Conservation (phyloP, 768 basidiomycete species). For the Lentinula boryana region DNA sequence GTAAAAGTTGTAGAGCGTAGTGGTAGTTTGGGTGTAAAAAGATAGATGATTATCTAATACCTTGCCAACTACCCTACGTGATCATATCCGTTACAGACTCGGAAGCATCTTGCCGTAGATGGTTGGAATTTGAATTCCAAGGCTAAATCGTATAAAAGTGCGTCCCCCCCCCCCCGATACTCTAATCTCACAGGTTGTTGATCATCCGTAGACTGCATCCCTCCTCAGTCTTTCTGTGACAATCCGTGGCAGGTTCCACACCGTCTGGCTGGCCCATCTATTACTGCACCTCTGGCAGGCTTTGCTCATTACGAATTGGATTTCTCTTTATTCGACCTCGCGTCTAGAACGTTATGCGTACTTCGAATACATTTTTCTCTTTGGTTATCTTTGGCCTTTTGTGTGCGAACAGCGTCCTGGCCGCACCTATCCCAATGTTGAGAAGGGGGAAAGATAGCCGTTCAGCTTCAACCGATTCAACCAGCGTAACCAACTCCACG, state of each 20-base stretch:
- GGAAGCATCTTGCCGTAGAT: not conserved
- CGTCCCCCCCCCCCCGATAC: too few species aligned
- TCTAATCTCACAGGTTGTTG: not conserved
- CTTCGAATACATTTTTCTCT: not conserved
- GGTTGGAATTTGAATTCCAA: not conserved
- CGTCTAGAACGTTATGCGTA: not conserved
- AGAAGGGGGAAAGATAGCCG: not conserved
- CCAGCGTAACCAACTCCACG: not conserved
- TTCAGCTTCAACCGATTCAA: not conserved
- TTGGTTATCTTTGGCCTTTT: not conserved
- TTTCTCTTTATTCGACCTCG: not conserved
- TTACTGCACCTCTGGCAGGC: not conserved
- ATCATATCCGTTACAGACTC: too few species aligned
- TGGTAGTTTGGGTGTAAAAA: too few species aligned
- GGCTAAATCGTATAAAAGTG: not conserved
- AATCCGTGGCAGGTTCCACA: slow-evolving; percentile 2
- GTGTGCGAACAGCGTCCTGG: not conserved
- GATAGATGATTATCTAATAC: too few species aligned
- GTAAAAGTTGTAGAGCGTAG: too few species aligned
- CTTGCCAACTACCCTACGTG: too few species aligned
- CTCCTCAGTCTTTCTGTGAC: not conserved
- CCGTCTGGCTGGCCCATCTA: not conserved
- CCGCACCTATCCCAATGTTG: not conserved
- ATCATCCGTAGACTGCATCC: not conserved
- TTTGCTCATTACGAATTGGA: not conserved